Evolutionary conservation across 768 basidiomycete genomes (phyloP), one percentile per base, ranked within the genome.

Genomic region (Lactarius indigo): DNA sequence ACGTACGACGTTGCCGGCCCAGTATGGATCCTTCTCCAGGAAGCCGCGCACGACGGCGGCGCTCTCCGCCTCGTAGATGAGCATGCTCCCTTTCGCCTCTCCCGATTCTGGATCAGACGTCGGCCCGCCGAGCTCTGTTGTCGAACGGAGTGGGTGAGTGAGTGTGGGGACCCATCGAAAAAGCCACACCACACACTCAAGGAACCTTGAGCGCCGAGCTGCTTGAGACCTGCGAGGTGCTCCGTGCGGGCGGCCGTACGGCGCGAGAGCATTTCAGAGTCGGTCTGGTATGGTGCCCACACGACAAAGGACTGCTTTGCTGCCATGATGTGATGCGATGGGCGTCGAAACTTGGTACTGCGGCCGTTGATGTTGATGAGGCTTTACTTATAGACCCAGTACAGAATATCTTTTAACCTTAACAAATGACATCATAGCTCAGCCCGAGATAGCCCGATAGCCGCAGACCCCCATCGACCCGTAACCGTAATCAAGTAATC

Each of bases 21-120:
- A 84, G 65, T 83, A 84, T 1, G 78, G n/a, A 64, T 84, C 83
- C 47, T 68, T 67, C 69, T 83, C 77, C 20, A 80, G 72, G 39
- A 75, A 59, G 74, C 82, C 75, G 57, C 74, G 74, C 57, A 79
- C 78, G 3, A 74, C 79, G 41, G 85, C 86, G 52, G 87, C 74
- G 37, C 77, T 82, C 59, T 82, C 81, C 2, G 84, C 84, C 70
- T 87, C 81, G 61, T 78, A 81, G 28, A 89, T 77, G 52, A 88
- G 76, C 64, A 80, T 75, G 0, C 86, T 88, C n/a, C 86, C 88
- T 41, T 86, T 75, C 76, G 90, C 80, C 73, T 85, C 87, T 74
- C 81, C 58, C 37, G 37, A 35, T 5, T 17, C 39, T 1, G 58
- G 50, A 33, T 64, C 64, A 7, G 50, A 30, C n/a, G 52, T 3